Evolutionary conservation across 108 stramenopile genomes (phyloP).

Genomic region (Asterionellopsis glacialis): DNA sequence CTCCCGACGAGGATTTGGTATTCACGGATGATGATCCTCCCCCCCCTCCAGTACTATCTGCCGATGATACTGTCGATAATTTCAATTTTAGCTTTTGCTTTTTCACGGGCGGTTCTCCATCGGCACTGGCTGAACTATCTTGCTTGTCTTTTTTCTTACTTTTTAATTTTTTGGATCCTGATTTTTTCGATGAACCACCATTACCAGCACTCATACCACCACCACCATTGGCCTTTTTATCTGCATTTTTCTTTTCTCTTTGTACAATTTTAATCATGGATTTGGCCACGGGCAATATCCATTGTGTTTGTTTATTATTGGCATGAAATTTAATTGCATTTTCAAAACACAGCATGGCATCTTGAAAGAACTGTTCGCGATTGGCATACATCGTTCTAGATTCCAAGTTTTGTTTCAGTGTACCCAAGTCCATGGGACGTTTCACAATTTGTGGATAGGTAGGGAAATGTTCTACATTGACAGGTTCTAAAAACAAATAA

Average conservation of each 20-base stretch:
- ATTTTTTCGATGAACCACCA: slow-evolving; percentile 1
- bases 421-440: slow-evolving; percentile 67
- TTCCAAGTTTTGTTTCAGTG: slow-evolving; percentile 54
- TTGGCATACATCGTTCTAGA: slow-evolving; percentile 32
- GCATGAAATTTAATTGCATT: slow-evolving; percentile 71
- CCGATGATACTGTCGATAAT: not conserved
- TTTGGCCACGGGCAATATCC: slow-evolving; percentile 61
- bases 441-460: slow-evolving; percentile 49
- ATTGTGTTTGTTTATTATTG: slow-evolving; percentile 38
- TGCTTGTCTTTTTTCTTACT: slow-evolving; percentile 11
- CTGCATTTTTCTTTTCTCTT: slow-evolving; percentile 46
- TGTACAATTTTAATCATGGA: slow-evolving; percentile 58
- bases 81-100: slow-evolving; percentile 8
- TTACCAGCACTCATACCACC: slow-evolving; percentile 8
- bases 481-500: slow-evolving; percentile 67
- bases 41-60: not conserved
- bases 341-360: slow-evolving; percentile 43
- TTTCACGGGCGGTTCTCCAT: slow-evolving; percentile 4
- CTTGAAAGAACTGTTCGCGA: slow-evolving; percentile 36
- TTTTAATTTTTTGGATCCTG: slow-evolving; percentile 13
- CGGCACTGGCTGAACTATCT: not conserved
- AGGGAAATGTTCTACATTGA: slow-evolving; percentile 50
- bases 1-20: slow-evolving; percentile 5
- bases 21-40: not conserved
- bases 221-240: slow-evolving; percentile 4